Evolutionary conservation across 2,329 filamentous ascomycete genomes (phyloP), one percentile per base, ranked within the genome.

Genomic region (Helotiales sp.): DNA sequence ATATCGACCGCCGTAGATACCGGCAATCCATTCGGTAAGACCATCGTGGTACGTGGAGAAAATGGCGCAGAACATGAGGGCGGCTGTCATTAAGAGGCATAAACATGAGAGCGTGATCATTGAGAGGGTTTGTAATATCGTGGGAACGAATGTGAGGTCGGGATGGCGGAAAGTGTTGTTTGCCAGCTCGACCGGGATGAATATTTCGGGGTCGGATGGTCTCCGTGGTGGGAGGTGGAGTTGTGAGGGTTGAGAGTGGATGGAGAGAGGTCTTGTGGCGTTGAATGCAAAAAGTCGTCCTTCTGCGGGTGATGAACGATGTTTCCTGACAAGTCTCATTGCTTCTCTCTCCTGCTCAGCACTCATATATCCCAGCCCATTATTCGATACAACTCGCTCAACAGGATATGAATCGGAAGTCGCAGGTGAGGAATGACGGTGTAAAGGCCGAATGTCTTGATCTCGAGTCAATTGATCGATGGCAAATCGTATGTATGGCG

Each of bases 401-500:
- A 82, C 80, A 2, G 84, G 82, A 68, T 86, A 86, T 70, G 69
- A 79, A 70, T 58, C 75, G 40, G 80, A 79, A 65, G 78, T 78
- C 54, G 61, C 78, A 77, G 80, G 77, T 74, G 69, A 73, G 78
- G 61, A 86, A 83, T 71, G 85, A 80, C 63, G 83, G 81, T 64
- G 84, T 82, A 10, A 85, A 84, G 65, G 82, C 80, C 83, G 81
- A 6, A 88, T 83, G 68, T 92, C 88, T 65, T 89, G 89, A 74
- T 91, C 87, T 57, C 91, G 85, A 6, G 93, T 96, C 72, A 98
- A 82, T 70, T 95, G 93, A 70, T 97, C 92, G 70, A 98, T 88
- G 47, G 95, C 94, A 78, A 96, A 96, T 70, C 91, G 91, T 70
- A 97, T 92, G 78, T 94, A 97, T 0, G 93, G 93, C 8, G 89